A percentile compares a stretch with the other conserved stretches of the same genome.
Conservation (phyloP, 1,139 yeast species). For the Saccharomyces pastorianus region DNA sequence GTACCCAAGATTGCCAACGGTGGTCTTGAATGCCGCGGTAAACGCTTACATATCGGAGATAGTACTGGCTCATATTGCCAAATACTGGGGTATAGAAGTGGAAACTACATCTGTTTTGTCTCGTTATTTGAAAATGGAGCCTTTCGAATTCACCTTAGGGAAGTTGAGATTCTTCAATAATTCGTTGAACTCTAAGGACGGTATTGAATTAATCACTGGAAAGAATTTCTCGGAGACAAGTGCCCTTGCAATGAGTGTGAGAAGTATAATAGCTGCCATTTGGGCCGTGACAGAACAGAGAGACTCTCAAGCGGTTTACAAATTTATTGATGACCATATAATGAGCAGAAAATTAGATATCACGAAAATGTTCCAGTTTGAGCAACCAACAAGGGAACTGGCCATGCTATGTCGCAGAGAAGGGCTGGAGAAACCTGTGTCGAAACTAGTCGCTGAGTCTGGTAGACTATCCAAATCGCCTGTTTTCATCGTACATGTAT, state of each 20-base stretch:
- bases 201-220: conserved; percentile 24
- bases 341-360: conserved; percentile 73
- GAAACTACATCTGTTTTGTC: conserved; percentile 60
- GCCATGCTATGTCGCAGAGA: conserved; percentile 72
- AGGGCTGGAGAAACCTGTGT: conserved; percentile 64
- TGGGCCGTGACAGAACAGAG: conserved; percentile 41
- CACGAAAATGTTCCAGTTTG: conserved; percentile 65
- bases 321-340: conserved; percentile 64
- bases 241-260: conserved; percentile 48
- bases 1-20: conserved; percentile 85
- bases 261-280: conserved; percentile 65
- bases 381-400: conserved; percentile 79
- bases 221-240: conserved; percentile 23
- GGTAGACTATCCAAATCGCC: conserved; percentile 85
- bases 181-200: conserved; percentile 23
- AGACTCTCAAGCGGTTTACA: conserved; percentile 39
- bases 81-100: conserved; percentile 80
- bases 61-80: conserved; percentile 58
- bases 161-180: conserved; percentile 45
- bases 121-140: conserved; percentile 61
- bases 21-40: conserved; percentile 65
- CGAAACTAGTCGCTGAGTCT: conserved; percentile 83
- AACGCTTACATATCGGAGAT: conserved; percentile 63
- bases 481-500: conserved; percentile 84
- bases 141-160: conserved; percentile 56